Percentiles rank a stretch among this genome's conserved stretches.
Evolutionary conservation across 768 basidiomycete genomes (phyloP).

Genomic region (Podaxis sp.): DNA sequence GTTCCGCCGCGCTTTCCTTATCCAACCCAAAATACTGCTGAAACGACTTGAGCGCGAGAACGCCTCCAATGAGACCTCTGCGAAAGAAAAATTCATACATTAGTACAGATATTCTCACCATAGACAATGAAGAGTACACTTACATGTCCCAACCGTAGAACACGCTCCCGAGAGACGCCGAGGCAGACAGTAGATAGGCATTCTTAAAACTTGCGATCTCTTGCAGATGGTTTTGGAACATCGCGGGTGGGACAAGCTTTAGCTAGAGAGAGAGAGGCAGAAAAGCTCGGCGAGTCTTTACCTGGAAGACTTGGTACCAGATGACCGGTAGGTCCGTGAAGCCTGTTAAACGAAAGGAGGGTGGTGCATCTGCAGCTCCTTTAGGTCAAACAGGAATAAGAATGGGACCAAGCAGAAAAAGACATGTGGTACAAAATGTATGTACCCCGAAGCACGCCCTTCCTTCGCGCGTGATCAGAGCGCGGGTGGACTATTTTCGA

Average conservation of each 20-base stretch:
- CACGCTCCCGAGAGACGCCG: conserved; percentile 46
- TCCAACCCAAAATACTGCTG: conserved; percentile 46
- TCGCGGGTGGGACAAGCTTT: conserved; percentile 18
- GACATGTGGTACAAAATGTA: neutral
- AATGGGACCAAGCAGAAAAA: neutral
- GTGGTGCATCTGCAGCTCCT: neutral
- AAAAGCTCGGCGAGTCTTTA: neutral
- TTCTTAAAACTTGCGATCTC: conserved; percentile 34
- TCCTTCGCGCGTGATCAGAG: neutral
- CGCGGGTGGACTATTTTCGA: too few species aligned
- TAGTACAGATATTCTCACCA: conserved; percentile 1
- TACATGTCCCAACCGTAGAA: conserved; percentile 50
- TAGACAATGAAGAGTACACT: conserved; percentile 9
- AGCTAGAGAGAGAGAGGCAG: neutral
- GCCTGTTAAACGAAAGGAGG: too few species aligned
- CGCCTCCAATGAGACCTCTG: conserved; percentile 45
- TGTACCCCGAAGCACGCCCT: neutral
- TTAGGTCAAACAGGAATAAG: neutral
- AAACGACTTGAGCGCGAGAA: conserved; percentile 45
- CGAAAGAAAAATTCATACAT: neutral
- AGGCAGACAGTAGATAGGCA: conserved; percentile 42
- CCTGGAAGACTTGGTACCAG: neutral
- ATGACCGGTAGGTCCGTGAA: neutral
- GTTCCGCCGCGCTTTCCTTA: conserved; percentile 31
- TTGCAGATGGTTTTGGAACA: conserved; percentile 23